A percentile compares a stretch with the other conserved stretches of the same genome.
Conservation (phyloP, 2,329 filamentous ascomycete genomes). For the Neofusicoccum sp. region DNA sequence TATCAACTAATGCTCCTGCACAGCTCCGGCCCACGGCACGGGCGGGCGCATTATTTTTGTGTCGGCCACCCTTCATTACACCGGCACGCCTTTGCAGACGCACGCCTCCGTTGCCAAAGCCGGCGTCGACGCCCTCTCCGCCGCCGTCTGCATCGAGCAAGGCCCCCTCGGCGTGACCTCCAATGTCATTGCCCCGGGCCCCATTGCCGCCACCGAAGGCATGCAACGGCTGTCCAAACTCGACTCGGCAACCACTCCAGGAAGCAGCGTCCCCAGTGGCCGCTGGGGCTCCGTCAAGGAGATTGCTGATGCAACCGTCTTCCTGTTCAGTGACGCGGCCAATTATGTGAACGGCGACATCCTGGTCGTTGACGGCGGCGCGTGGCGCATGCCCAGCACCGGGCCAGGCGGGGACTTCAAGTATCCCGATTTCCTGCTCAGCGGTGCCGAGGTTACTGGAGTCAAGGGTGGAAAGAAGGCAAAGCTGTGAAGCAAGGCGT, state of each 20-base stretch:
- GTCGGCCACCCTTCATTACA: slow-evolving; percentile 88
- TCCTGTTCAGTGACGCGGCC: slow-evolving; percentile 79
- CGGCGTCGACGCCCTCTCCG: slow-evolving; percentile 79
- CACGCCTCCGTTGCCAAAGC: slow-evolving; percentile 93
- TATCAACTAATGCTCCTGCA: neutral
- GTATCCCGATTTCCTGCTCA: slow-evolving; percentile 61
- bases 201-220: slow-evolving; percentile 77
- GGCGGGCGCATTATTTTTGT: slow-evolving; percentile 87
- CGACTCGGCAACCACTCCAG: slow-evolving; percentile 30
- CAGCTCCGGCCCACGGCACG: slow-evolving; percentile 48
- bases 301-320: slow-evolving; percentile 90
- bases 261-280: slow-evolving; percentile 63
- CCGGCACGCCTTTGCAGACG: slow-evolving; percentile 77
- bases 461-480: slow-evolving; percentile 58
- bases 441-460: slow-evolving; percentile 53
- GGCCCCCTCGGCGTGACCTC: slow-evolving; percentile 82
- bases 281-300: slow-evolving; percentile 79
- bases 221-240: slow-evolving; percentile 44
- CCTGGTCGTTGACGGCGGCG: slow-evolving; percentile 63
- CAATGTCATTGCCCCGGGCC: slow-evolving; percentile 86
- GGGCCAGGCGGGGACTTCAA: slow-evolving; percentile 38
- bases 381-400: slow-evolving; percentile 46
- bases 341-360: slow-evolving; percentile 83
- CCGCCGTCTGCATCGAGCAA: slow-evolving; percentile 80
- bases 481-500: slow-evolving; percentile 46